Evolutionary conservation across 495 filamentous ascomycete genomes (phyloP), one percentile per base, ranked within the genome.

Genomic region (Penicillium daleae): DNA sequence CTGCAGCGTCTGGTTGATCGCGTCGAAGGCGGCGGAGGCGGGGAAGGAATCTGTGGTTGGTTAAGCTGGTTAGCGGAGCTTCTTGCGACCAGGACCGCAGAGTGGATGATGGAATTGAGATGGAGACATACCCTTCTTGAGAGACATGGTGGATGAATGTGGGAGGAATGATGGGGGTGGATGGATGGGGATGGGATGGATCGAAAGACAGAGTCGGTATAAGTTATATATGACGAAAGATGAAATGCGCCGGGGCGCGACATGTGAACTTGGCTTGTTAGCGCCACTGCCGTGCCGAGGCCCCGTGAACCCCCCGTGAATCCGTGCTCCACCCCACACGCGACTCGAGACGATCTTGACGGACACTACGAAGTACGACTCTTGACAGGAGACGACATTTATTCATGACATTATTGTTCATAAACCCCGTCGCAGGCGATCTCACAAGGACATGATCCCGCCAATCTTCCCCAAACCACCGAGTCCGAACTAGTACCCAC

Each of bases 21-120:
- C 80, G 73, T 99, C 95, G 78, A 99, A 99, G 63, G 93, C 91
- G 50, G 79, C 87, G 54, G 93, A 97, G 65, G 95, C 89, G 57
- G 96, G 95, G 81, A 96, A 97, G 61, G 86, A 86, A 80, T 87
- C 93, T 97, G 69, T 40, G 60, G 22, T 26, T 26, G n/a, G 21
- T n/a, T 51, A 13, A 21, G 27, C 42, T 19, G 60, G 37, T 74
- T 61, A 68, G 65, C 27, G 52, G 29, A 19, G 27, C 10, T 27
- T 39, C 40, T 3, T n/a, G n/a, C n/a, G n/a, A n/a, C n/a, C n/a
- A n/a, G n/a, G n/a, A n/a, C 0, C 17, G 49, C 24, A 17, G 49
- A 40, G 40, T 21, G n/a, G n/a, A 31, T 3, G 15, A 22, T 39
- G 33, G 60, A 59, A 56, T 48, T 17, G 39, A 46, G 48, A 40